phyloP scores from a whole-genome alignment of 768 basidiomycete species.

The Coprinellus micaceus region DNA sequence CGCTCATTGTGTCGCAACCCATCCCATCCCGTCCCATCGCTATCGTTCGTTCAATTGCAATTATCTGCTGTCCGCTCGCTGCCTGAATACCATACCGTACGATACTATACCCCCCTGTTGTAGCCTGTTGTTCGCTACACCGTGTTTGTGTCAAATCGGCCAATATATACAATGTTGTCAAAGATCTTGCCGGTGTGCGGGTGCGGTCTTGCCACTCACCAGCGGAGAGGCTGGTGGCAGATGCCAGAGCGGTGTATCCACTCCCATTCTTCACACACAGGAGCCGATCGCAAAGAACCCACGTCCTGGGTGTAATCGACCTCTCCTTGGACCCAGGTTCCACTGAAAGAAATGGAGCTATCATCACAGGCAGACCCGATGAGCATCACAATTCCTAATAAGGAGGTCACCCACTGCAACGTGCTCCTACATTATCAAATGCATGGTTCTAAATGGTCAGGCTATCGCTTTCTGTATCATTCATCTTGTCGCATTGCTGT shows the following conservation, averaged over 20 bases:
- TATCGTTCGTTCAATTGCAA: conserved; percentile 4
- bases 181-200: too few species aligned
- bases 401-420: not conserved
- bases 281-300: too few species aligned
- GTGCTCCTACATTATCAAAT: not conserved
- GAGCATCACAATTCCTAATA: not conserved
- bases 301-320: not conserved
- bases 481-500: not conserved
- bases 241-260: too few species aligned
- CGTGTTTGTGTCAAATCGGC: not conserved
- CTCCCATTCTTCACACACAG: too few species aligned
- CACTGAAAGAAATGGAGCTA: not conserved
- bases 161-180: not conserved
- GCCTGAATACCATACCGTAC: conserved; percentile 2
- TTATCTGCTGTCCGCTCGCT: conserved; percentile 2
- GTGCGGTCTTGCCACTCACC: too few species aligned
- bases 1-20: not conserved
- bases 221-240: too few species aligned
- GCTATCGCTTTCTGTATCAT: not conserved
- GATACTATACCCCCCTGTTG: conserved; percentile 1
- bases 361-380: not conserved
- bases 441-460: not conserved
- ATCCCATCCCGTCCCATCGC: not conserved
- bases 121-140: not conserved
- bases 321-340: not conserved